Base-by-base conservation (phyloP, 306 rosid genomes). In the Lotus japonicus region DNA sequence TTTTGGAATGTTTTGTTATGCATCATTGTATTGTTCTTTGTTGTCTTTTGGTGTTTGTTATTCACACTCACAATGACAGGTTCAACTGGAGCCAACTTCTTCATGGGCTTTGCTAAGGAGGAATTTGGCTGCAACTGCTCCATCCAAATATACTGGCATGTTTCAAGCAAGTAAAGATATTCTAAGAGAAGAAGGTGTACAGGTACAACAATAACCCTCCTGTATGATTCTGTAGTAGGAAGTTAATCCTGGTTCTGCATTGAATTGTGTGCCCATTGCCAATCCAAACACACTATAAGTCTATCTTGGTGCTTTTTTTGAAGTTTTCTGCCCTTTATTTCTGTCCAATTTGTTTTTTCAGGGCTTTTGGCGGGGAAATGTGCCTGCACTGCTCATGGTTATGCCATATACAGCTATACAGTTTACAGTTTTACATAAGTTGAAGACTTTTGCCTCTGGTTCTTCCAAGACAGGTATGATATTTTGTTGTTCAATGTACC, bases 311-410 rank as follows among this genome's bases (percentile, higher is more conserved):
- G 12, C 14, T 10, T 17, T 42, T 48, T 13, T 21, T 21, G 26
- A 35, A 35, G 39, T 6, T 35, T 1, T 28, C 43, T 8, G 13
- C 4, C 19, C 1, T 6, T 51, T 36, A 0, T 18, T 66, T 52
- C 23, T n/a, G 1, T 13, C 18, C 11, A n/a, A 18, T 0, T 14
- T n/a, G n/a, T 28, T 2, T 78, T 79, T 72, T 13, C 80, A 94
- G 98, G 98, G 98, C 16, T 94, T 94, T 66, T 94, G 98, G 98
- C 92, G 96, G 17, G 98, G 98, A 2, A 94, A 94, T 72, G 98
- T 94, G 38, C 98, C 98, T 2, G 98, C 97, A 33, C 79, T 90
- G 81, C 97, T 94, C 59, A 94, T 90, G 98, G 97, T 86, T 79
- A 94, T 94, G 98, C 98, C 98, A 0, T 94, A 94, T 78, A 88